A percentile compares a stretch with the other conserved stretches of the same genome.
These are phyloP conservation scores for Trichoderma sp. DNA, from an alignment of 2,329 filamentous ascomycete species.

Conservation along the genomic window DNA sequence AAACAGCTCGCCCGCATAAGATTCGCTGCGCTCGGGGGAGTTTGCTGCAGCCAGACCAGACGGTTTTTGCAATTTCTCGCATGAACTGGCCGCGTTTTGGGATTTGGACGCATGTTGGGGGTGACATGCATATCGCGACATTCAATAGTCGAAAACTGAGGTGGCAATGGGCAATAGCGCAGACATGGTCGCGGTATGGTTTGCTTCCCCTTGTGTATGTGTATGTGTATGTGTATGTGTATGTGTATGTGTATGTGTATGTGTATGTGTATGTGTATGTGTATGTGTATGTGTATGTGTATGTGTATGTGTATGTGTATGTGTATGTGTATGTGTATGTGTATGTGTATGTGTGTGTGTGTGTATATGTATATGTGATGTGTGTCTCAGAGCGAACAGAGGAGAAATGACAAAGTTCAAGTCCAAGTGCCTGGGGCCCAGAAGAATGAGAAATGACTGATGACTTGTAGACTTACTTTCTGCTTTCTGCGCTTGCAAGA, in stretches of 20 bases:
- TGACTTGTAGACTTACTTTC: conserved; percentile 52
- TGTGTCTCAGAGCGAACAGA: conserved; percentile 5
- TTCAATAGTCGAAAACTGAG: conserved; percentile 11
- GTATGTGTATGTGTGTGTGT: background rate
- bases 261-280: background rate
- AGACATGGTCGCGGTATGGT: background rate
- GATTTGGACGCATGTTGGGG: conserved; percentile 10
- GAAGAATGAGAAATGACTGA: conserved; percentile 16
- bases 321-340: background rate
- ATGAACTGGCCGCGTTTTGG: conserved; percentile 2
- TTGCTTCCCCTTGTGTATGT: background rate
- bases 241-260: background rate
- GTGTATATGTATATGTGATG: background rate
- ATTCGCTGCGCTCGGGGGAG: conserved; percentile 8
- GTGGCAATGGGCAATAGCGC: conserved; percentile 5
- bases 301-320: background rate
- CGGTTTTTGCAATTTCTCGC: background rate
- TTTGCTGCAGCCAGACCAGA: background rate
- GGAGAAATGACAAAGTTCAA: background rate
- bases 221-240: background rate
- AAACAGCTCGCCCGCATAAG: conserved; percentile 3
- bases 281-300: background rate
- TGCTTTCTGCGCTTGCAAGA: conserved; percentile 67
- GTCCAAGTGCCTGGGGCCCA: background rate
- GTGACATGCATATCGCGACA: conserved; percentile 22